These are phyloP conservation scores for Hanseniaspora mollemarum DNA, from an alignment of 805 yeast species.

Conservation along the genomic window DNA sequence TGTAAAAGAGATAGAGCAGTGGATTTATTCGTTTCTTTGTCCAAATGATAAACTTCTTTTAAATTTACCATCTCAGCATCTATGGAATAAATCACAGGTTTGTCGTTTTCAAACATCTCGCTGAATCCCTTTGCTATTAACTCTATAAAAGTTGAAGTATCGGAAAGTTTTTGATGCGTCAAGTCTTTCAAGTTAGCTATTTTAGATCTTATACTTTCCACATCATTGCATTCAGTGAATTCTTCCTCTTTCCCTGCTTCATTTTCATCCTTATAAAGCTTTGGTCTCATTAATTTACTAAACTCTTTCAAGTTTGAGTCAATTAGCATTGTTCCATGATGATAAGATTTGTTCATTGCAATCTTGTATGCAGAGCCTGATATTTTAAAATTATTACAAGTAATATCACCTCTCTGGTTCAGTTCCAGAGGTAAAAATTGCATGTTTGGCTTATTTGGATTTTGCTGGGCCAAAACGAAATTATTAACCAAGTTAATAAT, in stretches of 20 bases:
- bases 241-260: slow-evolving; percentile 31
- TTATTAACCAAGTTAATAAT: slow-evolving; percentile 32
- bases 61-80: slow-evolving; percentile 34
- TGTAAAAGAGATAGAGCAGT: slow-evolving; percentile 18
- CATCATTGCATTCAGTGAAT: slow-evolving; percentile 38
- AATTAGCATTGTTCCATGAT: slow-evolving; percentile 91
- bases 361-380: slow-evolving; percentile 91
- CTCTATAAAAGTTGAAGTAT: slow-evolving; percentile 26
- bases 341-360: slow-evolving; percentile 70
- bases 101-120: slow-evolving; percentile 21
- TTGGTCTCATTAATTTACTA: slow-evolving; percentile 46
- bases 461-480: slow-evolving; percentile 3
- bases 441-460: slow-evolving; percentile 13
- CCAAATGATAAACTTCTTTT: slow-evolving; percentile 16
- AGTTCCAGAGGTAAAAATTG: slow-evolving; percentile 31
- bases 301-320: slow-evolving; percentile 51
- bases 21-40: slow-evolving; percentile 31
- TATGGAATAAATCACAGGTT: slow-evolving; percentile 24
- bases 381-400: slow-evolving; percentile 39
- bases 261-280: slow-evolving; percentile 20
- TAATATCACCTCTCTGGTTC: slow-evolving; percentile 72
- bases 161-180: slow-evolving; percentile 32
- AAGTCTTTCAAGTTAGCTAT: slow-evolving; percentile 50
- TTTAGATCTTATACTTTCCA: slow-evolving; percentile 70
- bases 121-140: slow-evolving; percentile 25